phyloP scores from a whole-genome alignment of 1,284 basidiomycete species.

The Ustilago xerochloae region DNA sequence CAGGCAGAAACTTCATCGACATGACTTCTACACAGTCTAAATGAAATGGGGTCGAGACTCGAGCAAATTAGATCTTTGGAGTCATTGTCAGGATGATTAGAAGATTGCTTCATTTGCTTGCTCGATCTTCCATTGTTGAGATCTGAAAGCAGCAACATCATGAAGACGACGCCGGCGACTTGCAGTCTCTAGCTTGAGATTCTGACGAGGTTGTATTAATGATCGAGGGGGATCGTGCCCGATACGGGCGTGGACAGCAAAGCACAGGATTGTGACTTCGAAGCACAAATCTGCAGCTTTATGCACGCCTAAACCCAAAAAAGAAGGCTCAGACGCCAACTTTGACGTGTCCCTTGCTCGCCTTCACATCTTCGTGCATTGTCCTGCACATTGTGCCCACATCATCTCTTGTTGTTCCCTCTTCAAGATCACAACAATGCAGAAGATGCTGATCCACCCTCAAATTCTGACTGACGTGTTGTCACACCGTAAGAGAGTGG shows the following conservation, averaged over 20 bases:
- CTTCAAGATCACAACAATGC: conserved; percentile 24
- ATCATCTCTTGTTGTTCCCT: not conserved
- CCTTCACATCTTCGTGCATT: not conserved
- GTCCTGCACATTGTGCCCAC: conserved; percentile 3
- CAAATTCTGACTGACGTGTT: not conserved
- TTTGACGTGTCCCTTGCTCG: not conserved
- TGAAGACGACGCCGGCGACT: too few relatives aligned
- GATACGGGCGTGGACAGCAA: too few relatives aligned
- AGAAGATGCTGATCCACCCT: conserved; percentile 1
- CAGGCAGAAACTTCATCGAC: not conserved
- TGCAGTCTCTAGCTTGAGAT: too few relatives aligned
- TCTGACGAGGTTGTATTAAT: too few relatives aligned
- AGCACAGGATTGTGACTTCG: not conserved
- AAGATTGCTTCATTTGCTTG: too few relatives aligned
- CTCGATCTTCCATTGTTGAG: too few relatives aligned
- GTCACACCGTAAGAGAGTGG: not conserved
- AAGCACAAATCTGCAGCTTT: not conserved
- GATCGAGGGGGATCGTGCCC: too few relatives aligned
- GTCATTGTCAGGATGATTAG: too few relatives aligned
- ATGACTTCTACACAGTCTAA: too few relatives aligned
- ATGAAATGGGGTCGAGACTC: too few relatives aligned
- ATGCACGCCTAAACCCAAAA: conserved; percentile 10
- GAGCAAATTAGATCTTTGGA: too few relatives aligned
- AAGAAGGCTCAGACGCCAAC: conserved; percentile 4
- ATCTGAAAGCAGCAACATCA: too few relatives aligned